These are phyloP conservation scores for Linnemannia exigua DNA, from an alignment of 192 early-diverging fungal genomes.

Conservation along the genomic window DNA sequence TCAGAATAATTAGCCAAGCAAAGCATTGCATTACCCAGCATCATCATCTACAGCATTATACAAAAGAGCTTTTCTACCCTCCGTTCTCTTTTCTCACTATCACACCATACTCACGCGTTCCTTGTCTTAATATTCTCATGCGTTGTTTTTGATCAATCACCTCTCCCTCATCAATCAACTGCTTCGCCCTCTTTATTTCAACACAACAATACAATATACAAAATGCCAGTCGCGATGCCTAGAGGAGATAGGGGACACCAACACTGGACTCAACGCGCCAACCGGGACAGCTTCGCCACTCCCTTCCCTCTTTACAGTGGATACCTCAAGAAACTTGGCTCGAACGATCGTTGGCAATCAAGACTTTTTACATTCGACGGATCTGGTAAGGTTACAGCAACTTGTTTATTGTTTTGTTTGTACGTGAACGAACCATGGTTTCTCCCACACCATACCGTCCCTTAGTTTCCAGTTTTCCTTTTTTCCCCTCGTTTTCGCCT, in stretches of 20 bases:
- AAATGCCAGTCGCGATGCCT: slow-evolving; percentile 15
- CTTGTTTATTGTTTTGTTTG: neutral
- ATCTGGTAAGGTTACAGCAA: slow-evolving; percentile 13
- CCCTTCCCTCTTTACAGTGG: slow-evolving; percentile 41
- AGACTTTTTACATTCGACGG: slow-evolving; percentile 51
- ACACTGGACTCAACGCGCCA: slow-evolving; percentile 25
- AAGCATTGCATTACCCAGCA: slow-evolving; percentile 1
- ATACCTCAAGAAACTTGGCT: slow-evolving; percentile 27
- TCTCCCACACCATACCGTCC: neutral
- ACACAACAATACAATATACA: neutral
- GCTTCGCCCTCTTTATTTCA: neutral
- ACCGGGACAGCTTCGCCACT: slow-evolving; percentile 12
- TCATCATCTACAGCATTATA: neutral
- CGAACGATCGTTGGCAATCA: slow-evolving; percentile 50
- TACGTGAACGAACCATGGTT: neutral
- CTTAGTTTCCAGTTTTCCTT: neutral
- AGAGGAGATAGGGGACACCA: slow-evolving; percentile 18
- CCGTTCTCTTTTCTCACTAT: neutral
- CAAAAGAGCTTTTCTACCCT: neutral
- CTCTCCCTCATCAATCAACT: neutral
- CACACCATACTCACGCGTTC: neutral
- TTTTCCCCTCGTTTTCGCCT: neutral
- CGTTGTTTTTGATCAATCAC: neutral
- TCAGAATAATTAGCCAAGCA: slow-evolving; percentile 4
- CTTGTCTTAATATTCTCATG: neutral